Conservation (phyloP, 1,284 basidiomycete genomes). For the Ceratorhiza oryzae-sativae region DNA sequence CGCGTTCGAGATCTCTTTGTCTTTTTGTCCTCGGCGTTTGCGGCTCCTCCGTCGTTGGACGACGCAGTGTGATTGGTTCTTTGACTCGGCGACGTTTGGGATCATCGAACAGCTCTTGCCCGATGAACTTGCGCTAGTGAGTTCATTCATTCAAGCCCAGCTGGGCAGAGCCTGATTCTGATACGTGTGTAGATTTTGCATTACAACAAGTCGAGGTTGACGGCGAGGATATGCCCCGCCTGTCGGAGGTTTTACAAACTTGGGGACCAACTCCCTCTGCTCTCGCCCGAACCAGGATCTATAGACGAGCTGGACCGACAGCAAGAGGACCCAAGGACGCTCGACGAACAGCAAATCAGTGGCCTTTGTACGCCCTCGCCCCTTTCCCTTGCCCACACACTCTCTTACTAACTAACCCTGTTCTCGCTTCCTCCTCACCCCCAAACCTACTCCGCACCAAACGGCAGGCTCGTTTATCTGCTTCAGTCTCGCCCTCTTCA, state of each 20-base stretch:
- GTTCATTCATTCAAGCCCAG: constrained; percentile 45
- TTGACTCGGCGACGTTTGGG: constrained; percentile 30
- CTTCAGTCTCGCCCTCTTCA: constrained; percentile 72
- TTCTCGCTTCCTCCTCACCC: not conserved
- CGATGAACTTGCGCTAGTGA: constrained; percentile 70
- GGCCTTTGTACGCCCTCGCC: constrained; percentile 67
- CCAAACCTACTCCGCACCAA: constrained; percentile 3
- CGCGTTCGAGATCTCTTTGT: constrained; percentile 66
- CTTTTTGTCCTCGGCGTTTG: constrained; percentile 69
- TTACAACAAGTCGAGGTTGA: constrained; percentile 78
- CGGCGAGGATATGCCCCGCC: constrained; percentile 73
- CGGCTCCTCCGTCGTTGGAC: constrained; percentile 65
- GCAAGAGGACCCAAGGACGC: constrained; percentile 56
- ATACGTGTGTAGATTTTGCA: constrained; percentile 65
- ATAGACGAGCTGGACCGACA: constrained; percentile 46
- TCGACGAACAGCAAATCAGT: constrained; percentile 71
- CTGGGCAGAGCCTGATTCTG: not conserved
- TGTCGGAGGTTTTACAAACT: constrained; percentile 73
- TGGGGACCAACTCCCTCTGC: constrained; percentile 66
- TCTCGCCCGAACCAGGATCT: constrained; percentile 47
- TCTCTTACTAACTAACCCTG: constrained; percentile 19
- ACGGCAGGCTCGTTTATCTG: constrained; percentile 74
- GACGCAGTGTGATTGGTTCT: constrained; percentile 52
- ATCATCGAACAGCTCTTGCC: constrained; percentile 62
- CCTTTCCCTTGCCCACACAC: not conserved